A percentile compares a stretch with the other conserved stretches of the same genome.
These are phyloP conservation scores for Fomitiporia mediterranea DNA, from an alignment of 1,284 basidiomycete species.

Conservation along the genomic window DNA sequence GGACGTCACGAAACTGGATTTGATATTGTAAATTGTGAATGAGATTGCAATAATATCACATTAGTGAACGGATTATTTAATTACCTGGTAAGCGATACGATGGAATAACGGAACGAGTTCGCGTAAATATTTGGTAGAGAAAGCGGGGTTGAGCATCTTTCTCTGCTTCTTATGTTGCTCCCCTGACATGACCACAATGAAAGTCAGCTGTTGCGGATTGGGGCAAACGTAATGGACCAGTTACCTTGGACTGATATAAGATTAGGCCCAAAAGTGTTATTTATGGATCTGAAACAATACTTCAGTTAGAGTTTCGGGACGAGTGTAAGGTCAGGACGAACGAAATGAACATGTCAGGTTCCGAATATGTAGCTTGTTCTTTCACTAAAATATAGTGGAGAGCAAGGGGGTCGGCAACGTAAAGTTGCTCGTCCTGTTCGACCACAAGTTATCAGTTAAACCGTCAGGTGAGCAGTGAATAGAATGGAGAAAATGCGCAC, in stretches of 20 bases:
- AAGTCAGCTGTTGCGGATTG: background rate
- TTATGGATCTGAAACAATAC: conserved; percentile 16
- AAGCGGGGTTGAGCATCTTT: conserved; percentile 31
- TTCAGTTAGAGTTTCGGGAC: background rate
- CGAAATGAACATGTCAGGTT: conserved; percentile 24
- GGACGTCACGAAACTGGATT: conserved; percentile 27
- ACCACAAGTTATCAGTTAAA: background rate
- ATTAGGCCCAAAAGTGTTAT: background rate
- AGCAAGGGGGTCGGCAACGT: conserved; percentile 35
- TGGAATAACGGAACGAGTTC: conserved; percentile 28
- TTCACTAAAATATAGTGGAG: conserved; percentile 38
- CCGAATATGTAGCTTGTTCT: conserved; percentile 32
- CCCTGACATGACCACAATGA: conserved; percentile 25
- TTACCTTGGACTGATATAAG: conserved; percentile 16
- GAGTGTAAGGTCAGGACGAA: conserved; percentile 14
- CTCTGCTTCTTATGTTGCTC: conserved; percentile 26
- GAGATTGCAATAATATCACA: conserved; percentile 13
- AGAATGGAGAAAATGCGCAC: conserved; percentile 29
- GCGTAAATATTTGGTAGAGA: conserved; percentile 29
- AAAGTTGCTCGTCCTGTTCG: conserved; percentile 34
- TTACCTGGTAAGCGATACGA: conserved; percentile 28
- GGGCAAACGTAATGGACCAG: background rate
- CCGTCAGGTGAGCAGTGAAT: background rate
- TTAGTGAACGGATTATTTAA: conserved; percentile 13
- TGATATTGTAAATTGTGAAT: conserved; percentile 21